Conservation (phyloP, 2,329 filamentous ascomycete species). For the Grosmannia serpens region DNA sequence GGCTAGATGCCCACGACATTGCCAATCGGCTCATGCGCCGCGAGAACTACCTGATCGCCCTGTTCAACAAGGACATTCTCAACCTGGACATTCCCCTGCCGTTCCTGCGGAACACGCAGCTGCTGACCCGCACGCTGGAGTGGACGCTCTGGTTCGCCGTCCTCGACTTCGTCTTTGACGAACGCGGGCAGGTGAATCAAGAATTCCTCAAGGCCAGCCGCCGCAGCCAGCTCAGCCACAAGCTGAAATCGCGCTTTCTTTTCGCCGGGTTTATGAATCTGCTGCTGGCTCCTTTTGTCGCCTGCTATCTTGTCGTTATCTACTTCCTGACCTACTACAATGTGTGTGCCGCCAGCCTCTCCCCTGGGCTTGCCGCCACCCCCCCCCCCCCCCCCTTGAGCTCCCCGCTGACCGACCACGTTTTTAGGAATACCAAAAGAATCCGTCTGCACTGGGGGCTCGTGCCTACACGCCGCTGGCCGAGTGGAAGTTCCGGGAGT, state of each 20-base stretch:
- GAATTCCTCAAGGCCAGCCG: slow-evolving; percentile 78
- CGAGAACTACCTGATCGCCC: slow-evolving; percentile 91
- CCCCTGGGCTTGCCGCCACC: not conserved
- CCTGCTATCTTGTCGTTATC: slow-evolving; percentile 75
- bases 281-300: slow-evolving; percentile 73
- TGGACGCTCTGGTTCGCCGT: slow-evolving; percentile 89
- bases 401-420: slow-evolving; percentile 9
- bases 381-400: not conserved
- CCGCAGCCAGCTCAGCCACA: slow-evolving; percentile 65
- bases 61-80: slow-evolving; percentile 94
- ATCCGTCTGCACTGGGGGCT: slow-evolving; percentile 75
- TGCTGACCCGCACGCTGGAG: slow-evolving; percentile 82
- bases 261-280: slow-evolving; percentile 81
- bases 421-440: slow-evolving; percentile 79
- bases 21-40: slow-evolving; percentile 93
- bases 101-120: slow-evolving; percentile 64
- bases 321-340: slow-evolving; percentile 96
- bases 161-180: slow-evolving; percentile 88
- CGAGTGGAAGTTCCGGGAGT: slow-evolving; percentile 97
- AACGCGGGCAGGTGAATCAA: slow-evolving; percentile 74
- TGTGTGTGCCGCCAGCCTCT: slow-evolving; percentile 32
- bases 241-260: slow-evolving; percentile 64
- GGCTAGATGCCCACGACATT: slow-evolving; percentile 92
- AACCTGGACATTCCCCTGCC: slow-evolving; percentile 79
- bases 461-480: slow-evolving; percentile 87